Evolutionary conservation across 768 basidiomycete species (phyloP).

Genomic region (Lactarius indigo): DNA sequence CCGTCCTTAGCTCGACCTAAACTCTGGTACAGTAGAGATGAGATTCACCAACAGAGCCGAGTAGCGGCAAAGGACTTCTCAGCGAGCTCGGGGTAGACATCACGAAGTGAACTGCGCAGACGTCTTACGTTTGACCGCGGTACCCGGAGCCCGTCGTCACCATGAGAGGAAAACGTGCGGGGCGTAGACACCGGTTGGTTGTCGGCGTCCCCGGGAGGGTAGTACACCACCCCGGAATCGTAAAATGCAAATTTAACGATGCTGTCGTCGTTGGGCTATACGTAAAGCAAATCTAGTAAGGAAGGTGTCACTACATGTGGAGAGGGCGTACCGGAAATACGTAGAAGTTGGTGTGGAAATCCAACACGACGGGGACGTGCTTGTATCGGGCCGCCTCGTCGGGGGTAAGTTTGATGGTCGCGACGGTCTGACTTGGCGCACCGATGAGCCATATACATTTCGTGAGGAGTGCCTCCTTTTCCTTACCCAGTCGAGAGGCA

Average conservation of each 20-base stretch:
- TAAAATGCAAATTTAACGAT: conserved; percentile 81
- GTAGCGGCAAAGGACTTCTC: conserved; percentile 68
- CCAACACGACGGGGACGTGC: conserved; percentile 63
- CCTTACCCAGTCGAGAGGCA: conserved; percentile 78
- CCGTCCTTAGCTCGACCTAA: background rate
- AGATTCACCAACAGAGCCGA: conserved; percentile 79
- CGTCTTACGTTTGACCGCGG: conserved; percentile 51
- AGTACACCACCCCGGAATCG: conserved; percentile 63
- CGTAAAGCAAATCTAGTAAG: background rate
- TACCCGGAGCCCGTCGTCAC: conserved; percentile 55
- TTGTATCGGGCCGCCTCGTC: conserved; percentile 65
- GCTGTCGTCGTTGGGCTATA: conserved; percentile 62
- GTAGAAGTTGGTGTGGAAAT: conserved; percentile 76
- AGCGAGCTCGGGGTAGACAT: conserved; percentile 75
- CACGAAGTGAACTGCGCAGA: conserved; percentile 50
- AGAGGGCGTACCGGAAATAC: conserved; percentile 64
- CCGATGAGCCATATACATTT: background rate
- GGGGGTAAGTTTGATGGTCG: conserved; percentile 65
- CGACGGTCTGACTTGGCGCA: conserved; percentile 65
- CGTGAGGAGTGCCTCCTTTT: background rate
- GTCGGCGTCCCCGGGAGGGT: conserved; percentile 27
- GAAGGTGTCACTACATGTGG: background rate
- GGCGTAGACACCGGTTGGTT: conserved; percentile 61
- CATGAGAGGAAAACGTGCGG: conserved; percentile 63
- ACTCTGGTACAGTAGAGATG: background rate